Evolutionary conservation across 1,284 basidiomycete species (phyloP), one percentile per base, ranked within the genome.

Genomic region (Cronartium quercuum): DNA sequence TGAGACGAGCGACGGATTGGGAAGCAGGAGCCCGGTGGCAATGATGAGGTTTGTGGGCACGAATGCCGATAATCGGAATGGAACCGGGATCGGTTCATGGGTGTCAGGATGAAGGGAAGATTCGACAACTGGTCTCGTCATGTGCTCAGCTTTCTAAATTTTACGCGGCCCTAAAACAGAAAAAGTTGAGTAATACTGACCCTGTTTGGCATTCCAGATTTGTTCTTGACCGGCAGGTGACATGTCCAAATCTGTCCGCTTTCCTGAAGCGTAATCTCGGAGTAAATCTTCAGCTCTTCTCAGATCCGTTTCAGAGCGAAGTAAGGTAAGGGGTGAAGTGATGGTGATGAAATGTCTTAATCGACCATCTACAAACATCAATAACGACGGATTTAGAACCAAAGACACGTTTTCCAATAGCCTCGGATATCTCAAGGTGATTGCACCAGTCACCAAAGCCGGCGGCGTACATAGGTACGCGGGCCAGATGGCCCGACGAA

Each of bases 31-130:
- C 21, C 84, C 84, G 0, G 82, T 83, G 3, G 81, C 79, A 10
- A 82, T 81, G 60, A 86, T 78, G 78, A 86, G 77, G 78, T 86
- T 86, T 42, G 85, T 86, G 6, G 85, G 85, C 34, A 86, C 84
- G 75, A 85, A 86, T 1, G 85, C 83, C 4, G 78, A 83, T 82
- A 86, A 84, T 40, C 85, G 79, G 79, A 86, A 86, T 0, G 85
- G 84, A 1, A 86, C 80, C 3, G 84, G 82, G 1, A 85, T 83
- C 2, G 83, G 82, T 76, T 83, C 80, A 2, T 82, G 81, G 1
- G 83, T 84, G 78, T 86, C 85, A 35, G 84, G 84, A 77, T 84
- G 84, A 9, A 85, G 83, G 1, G 79, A 80, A 35, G 78, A 78
- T 29, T 81, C 80, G 42, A 80, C 79, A 13, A 81, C 79, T 80